These are phyloP conservation scores for Anethum foeniculum DNA, from an alignment of 140 eudicot species.

Conservation along the genomic window DNA sequence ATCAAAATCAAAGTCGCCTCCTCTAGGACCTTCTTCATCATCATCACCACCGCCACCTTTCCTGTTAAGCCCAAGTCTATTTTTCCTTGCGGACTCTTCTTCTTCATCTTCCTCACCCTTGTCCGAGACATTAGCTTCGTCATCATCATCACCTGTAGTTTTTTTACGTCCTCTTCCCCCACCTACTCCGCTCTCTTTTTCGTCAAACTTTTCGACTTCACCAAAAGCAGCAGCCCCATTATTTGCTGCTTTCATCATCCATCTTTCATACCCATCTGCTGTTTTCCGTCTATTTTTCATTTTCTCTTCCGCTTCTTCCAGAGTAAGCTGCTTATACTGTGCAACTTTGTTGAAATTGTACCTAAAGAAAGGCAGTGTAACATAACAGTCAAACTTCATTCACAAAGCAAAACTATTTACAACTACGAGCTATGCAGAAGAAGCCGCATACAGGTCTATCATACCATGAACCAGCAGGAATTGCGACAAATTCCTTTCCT, in stretches of 20 bases:
- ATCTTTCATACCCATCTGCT: conserved; percentile 89
- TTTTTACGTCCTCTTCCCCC: conserved; percentile 80
- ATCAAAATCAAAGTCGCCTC: conserved; percentile 81
- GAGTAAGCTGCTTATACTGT: conserved; percentile 91
- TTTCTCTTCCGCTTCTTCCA: conserved; percentile 97
- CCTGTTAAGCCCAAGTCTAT: conserved; percentile 68
- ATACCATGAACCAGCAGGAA: conserved; percentile 97
- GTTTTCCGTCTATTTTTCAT: conserved; percentile 89
- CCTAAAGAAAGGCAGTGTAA: conserved; percentile 27
- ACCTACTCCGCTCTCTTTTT: conserved; percentile 52
- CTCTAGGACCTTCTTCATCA: conserved; percentile 96
- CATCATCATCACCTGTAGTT: conserved; percentile 52
- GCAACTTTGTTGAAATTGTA: conserved; percentile 94
- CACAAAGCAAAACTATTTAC: not conserved
- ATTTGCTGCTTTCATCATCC: conserved; percentile 99
- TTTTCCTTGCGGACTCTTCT: conserved; percentile 76
- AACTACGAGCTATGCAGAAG: not conserved
- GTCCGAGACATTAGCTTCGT: conserved; percentile 68
- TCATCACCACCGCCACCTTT: conserved; percentile 55
- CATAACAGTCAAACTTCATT: not conserved
- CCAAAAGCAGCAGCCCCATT: conserved; percentile 95
- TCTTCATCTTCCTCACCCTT: conserved; percentile 94
- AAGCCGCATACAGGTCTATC: not conserved
- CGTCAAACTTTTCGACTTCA: conserved; percentile 60
- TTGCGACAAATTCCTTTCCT: conserved; percentile 96